phyloP scores from a whole-genome alignment of 1,284 basidiomycete species.

The Ceratobasidium theobromae region DNA sequence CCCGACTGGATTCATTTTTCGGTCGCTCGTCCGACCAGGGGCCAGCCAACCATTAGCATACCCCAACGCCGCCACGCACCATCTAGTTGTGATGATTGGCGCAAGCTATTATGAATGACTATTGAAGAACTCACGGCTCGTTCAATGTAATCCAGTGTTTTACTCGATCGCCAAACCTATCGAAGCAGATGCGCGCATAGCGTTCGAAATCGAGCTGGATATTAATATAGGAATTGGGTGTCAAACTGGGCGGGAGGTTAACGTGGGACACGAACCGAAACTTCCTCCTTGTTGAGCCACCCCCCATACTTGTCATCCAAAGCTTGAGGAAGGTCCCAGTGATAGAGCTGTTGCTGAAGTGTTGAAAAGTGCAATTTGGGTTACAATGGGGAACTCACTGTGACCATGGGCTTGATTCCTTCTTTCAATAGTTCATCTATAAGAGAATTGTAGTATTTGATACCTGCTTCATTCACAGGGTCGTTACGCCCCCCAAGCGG shows the following conservation, averaged over 20 bases:
- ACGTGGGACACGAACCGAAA: constrained; percentile 38
- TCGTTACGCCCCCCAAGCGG: constrained; percentile 67
- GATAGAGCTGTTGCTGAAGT: constrained; percentile 70
- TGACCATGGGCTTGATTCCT: constrained; percentile 65
- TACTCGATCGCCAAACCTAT: constrained; percentile 70
- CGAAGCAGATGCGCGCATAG: constrained; percentile 69
- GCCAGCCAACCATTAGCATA: constrained; percentile 65
- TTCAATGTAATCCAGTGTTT: constrained; percentile 75
- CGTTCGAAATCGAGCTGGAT: constrained; percentile 58
- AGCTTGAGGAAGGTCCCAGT: constrained; percentile 74
- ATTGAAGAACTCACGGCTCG: constrained; percentile 49
- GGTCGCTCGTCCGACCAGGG: constrained; percentile 64
- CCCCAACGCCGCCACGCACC: constrained; percentile 66
- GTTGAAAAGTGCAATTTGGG: constrained; percentile 34
- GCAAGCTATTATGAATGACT: neutral
- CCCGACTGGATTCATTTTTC: constrained; percentile 55
- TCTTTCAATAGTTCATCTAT: constrained; percentile 62
- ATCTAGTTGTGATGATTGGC: constrained; percentile 38
- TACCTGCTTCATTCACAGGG: constrained; percentile 64
- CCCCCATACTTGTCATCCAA: constrained; percentile 71
- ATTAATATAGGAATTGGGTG: neutral
- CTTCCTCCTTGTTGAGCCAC: constrained; percentile 64
- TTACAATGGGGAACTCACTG: constrained; percentile 38
- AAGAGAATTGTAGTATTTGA: constrained; percentile 63
- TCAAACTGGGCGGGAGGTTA: too few species aligned